Evolutionary conservation across 495 filamentous ascomycete genomes (phyloP), one percentile per base, ranked within the genome.

Genomic region (Penicillium lagena): DNA sequence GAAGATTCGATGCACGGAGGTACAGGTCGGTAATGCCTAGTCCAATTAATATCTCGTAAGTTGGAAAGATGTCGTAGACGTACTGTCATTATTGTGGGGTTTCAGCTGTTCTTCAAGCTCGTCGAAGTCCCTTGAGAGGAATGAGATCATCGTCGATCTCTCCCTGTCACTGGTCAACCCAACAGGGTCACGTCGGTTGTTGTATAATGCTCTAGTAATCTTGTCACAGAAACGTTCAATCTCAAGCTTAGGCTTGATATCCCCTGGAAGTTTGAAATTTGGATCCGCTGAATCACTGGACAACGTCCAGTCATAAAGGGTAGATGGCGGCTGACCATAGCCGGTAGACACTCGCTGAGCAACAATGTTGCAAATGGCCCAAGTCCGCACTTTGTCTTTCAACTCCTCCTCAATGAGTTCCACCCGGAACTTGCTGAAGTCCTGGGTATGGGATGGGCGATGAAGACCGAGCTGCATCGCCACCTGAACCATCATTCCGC

Each of bases 311-410:
- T 94, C 89, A 56, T 93, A 96, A 10, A 90, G 59, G 7, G 85
- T 90, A n/a, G 85, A 83, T 2, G 90, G 85, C 7, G 90, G 90
- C 56, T 95, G 90, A 30, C 90, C 90, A 60, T 95, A 89, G 12
- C 89, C 90, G 7, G 90, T 96, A 8, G 88, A 86, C 45, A 94
- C 83, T 79, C 76, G 72, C 62, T 95, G 89, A n/a, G 89, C 83
- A 37, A 95, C 89, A 55, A 93, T 88, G 58, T 96, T 96, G 58
- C 87, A 91, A 9, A 88, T 82, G 12, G 89, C 89, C 90, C 90
- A 96, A 1, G 90, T 96, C 46, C 81, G 79, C 36, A 95, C 82
- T 42, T 90, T 79, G 56, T 96, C 90, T 51, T 82, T 78, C 43
- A 96, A 72, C 49, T 95, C 87, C 51, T 90, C 87, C 46, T 87